Base-by-base conservation (phyloP, 1,284 basidiomycete species). In the Cryptococcus sp. region DNA sequence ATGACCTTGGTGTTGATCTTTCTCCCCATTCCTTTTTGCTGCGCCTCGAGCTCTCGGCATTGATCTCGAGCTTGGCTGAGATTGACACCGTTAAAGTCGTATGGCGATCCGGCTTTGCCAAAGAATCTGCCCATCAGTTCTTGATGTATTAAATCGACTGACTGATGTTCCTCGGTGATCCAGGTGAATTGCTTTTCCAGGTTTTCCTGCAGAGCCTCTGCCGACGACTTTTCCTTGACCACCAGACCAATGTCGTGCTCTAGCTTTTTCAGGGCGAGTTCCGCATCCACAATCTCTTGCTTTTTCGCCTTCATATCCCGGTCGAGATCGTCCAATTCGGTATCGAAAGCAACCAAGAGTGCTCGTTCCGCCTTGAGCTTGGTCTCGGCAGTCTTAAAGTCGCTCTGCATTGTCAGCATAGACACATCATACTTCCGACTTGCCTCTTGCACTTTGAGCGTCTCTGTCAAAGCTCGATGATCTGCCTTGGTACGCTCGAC, bases 1-100 rank as follows among this genome's bases (percentile, higher is more conserved):
- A 97, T 82, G 45, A 93, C 92, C 72, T 95, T 95, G 5, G 86
- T 85, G 65, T 98, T 97, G 59, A 97, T 81, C 72, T 94, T 95
- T 76, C 92, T 91, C 74, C 88, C 90, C 83, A 92, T 85, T 28
- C 85, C 83, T 62, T 85, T 85, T 64, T 91, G 88, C 52, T 84
- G 79, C 41, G 82, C 78, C 61, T 90, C 85, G 18, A 97, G 79
- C 65, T 90, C 86, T 36, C 78, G 77, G 37, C 85, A 86, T 60
- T 83, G 83, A 39, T 81, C 77, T 48, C 80, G 77, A 53, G 89
- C 76, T 48, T 79, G 77, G 5, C 51, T 68, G 41, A 93, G 81
- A 65, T 95, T 82, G 56, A 83, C 77, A n/a, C 77, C 76, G 11
- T 70, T 68, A 69, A 97, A 97, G 67, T 97, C 87, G 71, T 91